These are phyloP conservation scores for Citrullus colocynthis DNA, from an alignment of 306 rosid species.

Conservation along the genomic window DNA sequence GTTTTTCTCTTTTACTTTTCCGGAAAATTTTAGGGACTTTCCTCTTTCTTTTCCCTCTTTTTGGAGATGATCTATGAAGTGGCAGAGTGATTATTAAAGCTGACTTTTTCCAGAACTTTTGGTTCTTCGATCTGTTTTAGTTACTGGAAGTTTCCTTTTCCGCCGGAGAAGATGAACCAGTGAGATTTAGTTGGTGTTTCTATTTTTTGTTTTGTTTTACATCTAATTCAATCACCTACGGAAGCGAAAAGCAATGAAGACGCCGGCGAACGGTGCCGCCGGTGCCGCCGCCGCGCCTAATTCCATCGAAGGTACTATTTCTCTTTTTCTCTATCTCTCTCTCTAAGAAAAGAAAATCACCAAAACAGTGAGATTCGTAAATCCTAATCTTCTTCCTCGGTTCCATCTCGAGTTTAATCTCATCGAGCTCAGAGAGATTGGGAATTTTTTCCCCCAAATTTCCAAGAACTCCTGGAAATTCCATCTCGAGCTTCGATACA, in stretches of 20 bases:
- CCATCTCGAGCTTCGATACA: not conserved
- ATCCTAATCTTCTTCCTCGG: not conserved
- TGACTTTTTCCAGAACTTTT: not conserved
- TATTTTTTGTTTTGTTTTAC: not conserved
- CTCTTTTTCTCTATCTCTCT: not conserved
- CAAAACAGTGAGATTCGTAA: not conserved
- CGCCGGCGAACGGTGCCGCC: constrained; percentile 32
- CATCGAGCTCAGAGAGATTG: not conserved
- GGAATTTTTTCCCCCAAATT: not conserved
- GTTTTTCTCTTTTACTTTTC: not conserved
- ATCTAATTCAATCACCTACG: not conserved
- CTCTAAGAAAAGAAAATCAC: not conserved
- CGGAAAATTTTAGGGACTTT: not conserved
- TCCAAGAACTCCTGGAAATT: not conserved
- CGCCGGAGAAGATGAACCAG: constrained; percentile 12
- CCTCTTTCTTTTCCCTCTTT: not conserved
- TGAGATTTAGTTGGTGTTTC: constrained; percentile 5
- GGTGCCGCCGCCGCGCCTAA: constrained; percentile 19
- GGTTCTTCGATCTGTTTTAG: not conserved
- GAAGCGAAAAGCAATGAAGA: constrained; percentile 38
- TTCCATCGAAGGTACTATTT: constrained; percentile 31
- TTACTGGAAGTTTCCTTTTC: not conserved
- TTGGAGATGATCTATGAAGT: not conserved
- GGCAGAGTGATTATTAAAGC: not conserved
- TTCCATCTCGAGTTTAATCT: not conserved